These are phyloP conservation scores for Tuber melanosporum DNA, from an alignment of 495 filamentous ascomycete genomes.

Conservation along the genomic window DNA sequence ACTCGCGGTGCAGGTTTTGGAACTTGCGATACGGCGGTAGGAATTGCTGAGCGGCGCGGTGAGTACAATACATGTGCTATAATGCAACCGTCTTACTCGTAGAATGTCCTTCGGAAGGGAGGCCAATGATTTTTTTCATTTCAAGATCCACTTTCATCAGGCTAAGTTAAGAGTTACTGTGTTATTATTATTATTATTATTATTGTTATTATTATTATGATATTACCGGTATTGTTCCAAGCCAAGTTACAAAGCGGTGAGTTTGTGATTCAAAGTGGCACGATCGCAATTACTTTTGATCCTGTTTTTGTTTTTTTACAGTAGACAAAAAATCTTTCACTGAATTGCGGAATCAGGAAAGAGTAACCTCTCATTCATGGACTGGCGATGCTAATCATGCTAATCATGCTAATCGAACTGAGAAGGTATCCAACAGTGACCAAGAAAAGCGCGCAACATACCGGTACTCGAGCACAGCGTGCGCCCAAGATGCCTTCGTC, in stretches of 20 bases:
- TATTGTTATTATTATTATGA: background rate
- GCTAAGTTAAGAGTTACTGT: background rate
- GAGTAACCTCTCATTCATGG: background rate
- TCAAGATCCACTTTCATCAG: background rate
- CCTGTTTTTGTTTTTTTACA: background rate
- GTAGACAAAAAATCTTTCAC: background rate
- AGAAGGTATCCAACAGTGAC: background rate
- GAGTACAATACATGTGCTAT: background rate
- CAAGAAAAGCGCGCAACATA: background rate
- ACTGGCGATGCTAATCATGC: background rate
- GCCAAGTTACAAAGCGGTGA: background rate
- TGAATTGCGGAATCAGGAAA: background rate
- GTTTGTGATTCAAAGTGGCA: background rate
- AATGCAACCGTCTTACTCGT: background rate
- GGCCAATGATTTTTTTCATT: background rate
- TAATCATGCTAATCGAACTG: background rate
- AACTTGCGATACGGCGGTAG: too few species aligned
- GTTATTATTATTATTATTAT: background rate
- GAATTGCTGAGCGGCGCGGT: background rate
- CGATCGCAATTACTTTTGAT: background rate
- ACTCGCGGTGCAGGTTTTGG: too few species aligned
- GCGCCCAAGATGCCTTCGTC: constrained; percentile 2
- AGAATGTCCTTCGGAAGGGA: background rate
- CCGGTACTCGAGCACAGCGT: background rate
- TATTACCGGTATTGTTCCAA: background rate